Conservation (phyloP, 441 rosid genomes). For the Arabidopsis hybrid region DNA sequence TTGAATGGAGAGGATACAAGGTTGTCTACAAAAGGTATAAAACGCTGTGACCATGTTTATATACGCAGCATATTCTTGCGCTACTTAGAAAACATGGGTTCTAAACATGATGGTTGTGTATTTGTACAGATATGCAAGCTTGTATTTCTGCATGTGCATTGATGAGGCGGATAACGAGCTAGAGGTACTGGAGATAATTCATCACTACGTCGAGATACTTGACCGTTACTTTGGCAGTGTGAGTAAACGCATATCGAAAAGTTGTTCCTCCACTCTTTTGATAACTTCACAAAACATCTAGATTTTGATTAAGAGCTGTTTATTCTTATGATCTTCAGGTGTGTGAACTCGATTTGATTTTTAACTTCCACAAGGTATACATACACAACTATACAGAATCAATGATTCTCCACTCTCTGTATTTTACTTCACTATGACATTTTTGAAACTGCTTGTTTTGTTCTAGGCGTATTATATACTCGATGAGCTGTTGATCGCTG, state of each 20-base stretch:
- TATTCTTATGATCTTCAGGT: slow-evolving; percentile 38
- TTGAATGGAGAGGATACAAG: slow-evolving; percentile 93
- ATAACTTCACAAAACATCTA: background rate
- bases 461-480: slow-evolving; percentile 45
- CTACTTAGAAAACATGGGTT: background rate
- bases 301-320: slow-evolving; percentile 19
- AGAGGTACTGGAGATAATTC: slow-evolving; percentile 91
- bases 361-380: slow-evolving; percentile 47
- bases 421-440: background rate
- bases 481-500: slow-evolving; percentile 73
- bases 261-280: background rate
- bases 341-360: slow-evolving; percentile 50
- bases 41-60: background rate
- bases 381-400: slow-evolving; percentile 10
- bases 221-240: slow-evolving; percentile 99
- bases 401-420: background rate
- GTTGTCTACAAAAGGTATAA: slow-evolving; percentile 92
- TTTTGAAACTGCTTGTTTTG: background rate
- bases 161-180: slow-evolving; percentile 94
- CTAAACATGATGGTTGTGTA: slow-evolving; percentile 12
- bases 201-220: slow-evolving; percentile 91
- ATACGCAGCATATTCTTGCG: background rate
- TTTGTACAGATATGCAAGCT: slow-evolving; percentile 85
- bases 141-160: slow-evolving; percentile 98
- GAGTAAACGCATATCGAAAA: slow-evolving; percentile 45